A percentile compares a stretch with the other conserved stretches of the same genome.
Evolutionary conservation across 2,329 filamentous ascomycete genomes (phyloP).

Genomic region (Cryphonectria parasitica): DNA sequence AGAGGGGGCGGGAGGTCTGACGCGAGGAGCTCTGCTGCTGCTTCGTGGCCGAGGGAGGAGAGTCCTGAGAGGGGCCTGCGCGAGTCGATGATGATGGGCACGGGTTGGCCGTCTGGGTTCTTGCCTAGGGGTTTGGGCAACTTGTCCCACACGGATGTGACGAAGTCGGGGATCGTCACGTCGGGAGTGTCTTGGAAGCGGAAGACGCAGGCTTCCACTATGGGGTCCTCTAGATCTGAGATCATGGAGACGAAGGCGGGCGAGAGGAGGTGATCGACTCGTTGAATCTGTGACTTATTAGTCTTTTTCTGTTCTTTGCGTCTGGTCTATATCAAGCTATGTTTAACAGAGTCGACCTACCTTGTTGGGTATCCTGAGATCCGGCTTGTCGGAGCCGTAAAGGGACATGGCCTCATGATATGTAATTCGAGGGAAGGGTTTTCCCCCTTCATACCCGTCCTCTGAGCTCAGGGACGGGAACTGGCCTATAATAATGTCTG

Average conservation of each 20-base stretch:
- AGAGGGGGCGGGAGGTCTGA: conserved; percentile 40
- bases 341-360: conserved; percentile 44
- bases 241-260: conserved; percentile 75
- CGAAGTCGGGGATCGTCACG: conserved; percentile 52
- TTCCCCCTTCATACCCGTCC: background rate
- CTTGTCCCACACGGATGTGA: conserved; percentile 54
- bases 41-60: conserved; percentile 76
- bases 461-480: conserved; percentile 33
- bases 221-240: conserved; percentile 66
- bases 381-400: conserved; percentile 92
- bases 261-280: conserved; percentile 66
- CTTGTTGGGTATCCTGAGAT: conserved; percentile 73
- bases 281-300: conserved; percentile 57
- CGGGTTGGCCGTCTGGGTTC: conserved; percentile 78
- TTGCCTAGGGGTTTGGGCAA: conserved; percentile 62
- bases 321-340: conserved; percentile 20
- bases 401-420: conserved; percentile 79
- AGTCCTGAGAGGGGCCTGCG: conserved; percentile 76
- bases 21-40: conserved; percentile 54
- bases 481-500: conserved; percentile 15
- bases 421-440: conserved; percentile 61
- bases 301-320: background rate
- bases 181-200: conserved; percentile 49
- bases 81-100: conserved; percentile 75
- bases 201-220: conserved; percentile 77